These are phyloP conservation scores for Toxicodendron radicans DNA, from an alignment of 345 rosid genomes.

Conservation along the genomic window DNA sequence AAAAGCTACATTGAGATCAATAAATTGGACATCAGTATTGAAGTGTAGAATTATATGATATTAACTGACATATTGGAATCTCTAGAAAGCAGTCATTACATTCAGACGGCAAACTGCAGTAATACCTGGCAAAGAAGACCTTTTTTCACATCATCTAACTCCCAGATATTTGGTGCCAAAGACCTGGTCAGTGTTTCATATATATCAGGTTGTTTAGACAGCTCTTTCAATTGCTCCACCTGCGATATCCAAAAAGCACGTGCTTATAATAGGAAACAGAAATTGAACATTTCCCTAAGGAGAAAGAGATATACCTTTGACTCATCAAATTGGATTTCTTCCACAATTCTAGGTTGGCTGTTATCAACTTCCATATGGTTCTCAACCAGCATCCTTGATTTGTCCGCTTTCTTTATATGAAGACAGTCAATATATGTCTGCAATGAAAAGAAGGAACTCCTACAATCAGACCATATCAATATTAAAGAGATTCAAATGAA, in stretches of 20 bases:
- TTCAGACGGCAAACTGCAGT: background rate
- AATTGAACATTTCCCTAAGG: background rate
- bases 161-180: constrained; percentile 92
- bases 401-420: constrained; percentile 79
- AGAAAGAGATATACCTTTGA: constrained; percentile 43
- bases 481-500: constrained; percentile 6
- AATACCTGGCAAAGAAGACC: constrained; percentile 93
- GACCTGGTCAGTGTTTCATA: constrained; percentile 83
- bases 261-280: constrained; percentile 1
- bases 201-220: constrained; percentile 72
- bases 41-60: background rate
- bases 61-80: too few species aligned
- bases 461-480: constrained; percentile 7
- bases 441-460: constrained; percentile 20
- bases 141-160: constrained; percentile 89
- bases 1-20: constrained; percentile 60
- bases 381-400: constrained; percentile 73
- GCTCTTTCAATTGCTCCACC: constrained; percentile 67
- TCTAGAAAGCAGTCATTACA: background rate
- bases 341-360: constrained; percentile 53
- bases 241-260: constrained; percentile 31
- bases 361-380: constrained; percentile 79
- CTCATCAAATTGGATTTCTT: constrained; percentile 71
- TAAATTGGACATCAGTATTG: constrained; percentile 22
- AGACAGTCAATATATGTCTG: constrained; percentile 95